Conservation (phyloP, 176 grass and related monocot species). For the Raddia distichophylla region DNA sequence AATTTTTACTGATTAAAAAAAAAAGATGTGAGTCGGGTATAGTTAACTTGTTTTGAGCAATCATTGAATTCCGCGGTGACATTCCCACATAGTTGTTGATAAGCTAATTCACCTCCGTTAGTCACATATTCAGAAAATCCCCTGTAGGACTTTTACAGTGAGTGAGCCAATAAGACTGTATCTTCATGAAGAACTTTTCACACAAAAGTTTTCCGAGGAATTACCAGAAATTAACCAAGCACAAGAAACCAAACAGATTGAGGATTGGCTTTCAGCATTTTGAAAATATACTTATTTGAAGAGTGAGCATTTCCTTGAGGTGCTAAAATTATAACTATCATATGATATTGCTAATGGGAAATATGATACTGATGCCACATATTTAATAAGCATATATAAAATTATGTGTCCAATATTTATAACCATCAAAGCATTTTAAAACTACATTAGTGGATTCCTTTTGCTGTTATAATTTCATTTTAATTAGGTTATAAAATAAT, state of each 20-base stretch:
- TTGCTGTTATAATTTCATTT: neutral
- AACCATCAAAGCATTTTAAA: neutral
- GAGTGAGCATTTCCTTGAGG: neutral
- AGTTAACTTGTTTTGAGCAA: constrained; percentile 87
- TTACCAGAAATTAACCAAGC: neutral
- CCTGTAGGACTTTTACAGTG: constrained; percentile 42
- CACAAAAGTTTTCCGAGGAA: neutral
- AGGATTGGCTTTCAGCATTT: neutral
- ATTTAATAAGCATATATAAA: neutral
- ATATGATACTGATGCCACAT: neutral
- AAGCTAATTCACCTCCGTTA: constrained; percentile 79
- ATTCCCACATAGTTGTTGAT: constrained; percentile 74
- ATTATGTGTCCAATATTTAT: neutral
- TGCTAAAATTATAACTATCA: neutral
- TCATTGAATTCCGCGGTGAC: constrained; percentile 89
- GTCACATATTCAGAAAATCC: constrained; percentile 85
- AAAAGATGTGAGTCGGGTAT: neutral
- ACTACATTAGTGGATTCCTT: neutral
- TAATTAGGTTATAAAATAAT: neutral
- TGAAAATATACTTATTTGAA: neutral
- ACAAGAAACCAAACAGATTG: neutral
- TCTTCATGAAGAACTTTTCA: neutral
- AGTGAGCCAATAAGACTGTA: neutral
- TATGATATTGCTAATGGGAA: neutral
- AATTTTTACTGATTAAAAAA: constrained; percentile 24